These are phyloP conservation scores for Russula olivacea DNA, from an alignment of 768 basidiomycete genomes.

Conservation along the genomic window DNA sequence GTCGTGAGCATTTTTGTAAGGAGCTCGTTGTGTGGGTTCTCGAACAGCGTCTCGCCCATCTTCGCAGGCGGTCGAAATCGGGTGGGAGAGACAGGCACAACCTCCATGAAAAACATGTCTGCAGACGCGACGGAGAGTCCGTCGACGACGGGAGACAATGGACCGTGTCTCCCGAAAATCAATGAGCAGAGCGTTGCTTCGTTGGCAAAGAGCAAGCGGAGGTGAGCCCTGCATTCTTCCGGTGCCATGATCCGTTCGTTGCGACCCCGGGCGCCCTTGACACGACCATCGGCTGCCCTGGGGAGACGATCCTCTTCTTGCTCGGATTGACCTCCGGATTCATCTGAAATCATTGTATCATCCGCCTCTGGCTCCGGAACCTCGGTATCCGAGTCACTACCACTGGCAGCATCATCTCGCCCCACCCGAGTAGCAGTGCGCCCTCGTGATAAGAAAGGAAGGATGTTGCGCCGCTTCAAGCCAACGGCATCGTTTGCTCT, in stretches of 20 bases:
- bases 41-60: slow-evolving; percentile 89
- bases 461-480: slow-evolving; percentile 70
- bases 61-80: slow-evolving; percentile 92
- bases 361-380: slow-evolving; percentile 47
- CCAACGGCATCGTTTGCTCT: slow-evolving; percentile 45
- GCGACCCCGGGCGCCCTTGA: slow-evolving; percentile 71
- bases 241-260: slow-evolving; percentile 88
- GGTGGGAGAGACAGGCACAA: slow-evolving; percentile 85
- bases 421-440: background rate
- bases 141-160: slow-evolving; percentile 57
- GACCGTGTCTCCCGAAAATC: slow-evolving; percentile 90
- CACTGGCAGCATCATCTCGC: background rate
- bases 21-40: slow-evolving; percentile 93
- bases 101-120: slow-evolving; percentile 97
- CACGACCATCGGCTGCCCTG: slow-evolving; percentile 63
- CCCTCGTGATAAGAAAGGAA: slow-evolving; percentile 42
- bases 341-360: slow-evolving; percentile 45
- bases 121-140: slow-evolving; percentile 68
- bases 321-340: slow-evolving; percentile 30
- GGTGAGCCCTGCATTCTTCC: slow-evolving; percentile 90
- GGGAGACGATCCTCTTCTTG: slow-evolving; percentile 32
- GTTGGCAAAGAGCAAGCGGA: slow-evolving; percentile 81
- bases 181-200: slow-evolving; percentile 78
- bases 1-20: slow-evolving; percentile 75
- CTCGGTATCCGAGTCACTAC: slow-evolving; percentile 44